Evolutionary conservation across 495 filamentous ascomycete genomes (phyloP), one percentile per base, ranked within the genome.

Genomic region (Neurospora sp.): DNA sequence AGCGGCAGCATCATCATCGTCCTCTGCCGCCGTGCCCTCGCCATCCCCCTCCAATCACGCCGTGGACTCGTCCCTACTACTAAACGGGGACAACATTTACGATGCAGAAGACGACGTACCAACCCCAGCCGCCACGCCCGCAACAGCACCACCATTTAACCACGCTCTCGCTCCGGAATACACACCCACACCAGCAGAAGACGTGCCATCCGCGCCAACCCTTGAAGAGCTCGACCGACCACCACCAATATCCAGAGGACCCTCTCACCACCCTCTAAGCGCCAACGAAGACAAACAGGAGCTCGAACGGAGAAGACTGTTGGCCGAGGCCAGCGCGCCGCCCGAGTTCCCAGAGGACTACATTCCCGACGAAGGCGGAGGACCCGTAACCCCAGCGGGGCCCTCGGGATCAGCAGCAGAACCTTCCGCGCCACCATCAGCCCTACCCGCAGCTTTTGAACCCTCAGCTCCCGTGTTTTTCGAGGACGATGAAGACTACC

Each of bases 251-350:
- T 35, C 27, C 14, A 14, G 53, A 61, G 53, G 53, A 35, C 27
- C 53, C 10, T 61, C 27, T 2, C 53, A 61, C 7, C 53, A 61
- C 53, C 53, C 53, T 61, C 14, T 61, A 61, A 61, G 53, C 53
- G 6, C 74, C 22, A 81, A 81, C n/a, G 92, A 94, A 31, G 94
- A 97, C 77, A 97, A 97, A 79, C 89, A 91, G 76, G 95, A 97
- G 76, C 85, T 93, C 27, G 93, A 97, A 77, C 88, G 92, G 7
- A 89, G 86, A 68, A 86, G 93, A 71, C 81, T 97, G 5, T 82
- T 94, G 68, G 86, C 86, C 73, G 89, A 93, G 76, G 89, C 89
- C 0, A 94, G 91, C 77, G 88, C 91, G 4, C 94, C 94, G 11
- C 79, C 85, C 16, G 81, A 85, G 35, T 83, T 86, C 65, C 82